Evolutionary conservation across 2,329 filamentous ascomycete species (phyloP).

Genomic region (Niveomyces coronatus): DNA sequence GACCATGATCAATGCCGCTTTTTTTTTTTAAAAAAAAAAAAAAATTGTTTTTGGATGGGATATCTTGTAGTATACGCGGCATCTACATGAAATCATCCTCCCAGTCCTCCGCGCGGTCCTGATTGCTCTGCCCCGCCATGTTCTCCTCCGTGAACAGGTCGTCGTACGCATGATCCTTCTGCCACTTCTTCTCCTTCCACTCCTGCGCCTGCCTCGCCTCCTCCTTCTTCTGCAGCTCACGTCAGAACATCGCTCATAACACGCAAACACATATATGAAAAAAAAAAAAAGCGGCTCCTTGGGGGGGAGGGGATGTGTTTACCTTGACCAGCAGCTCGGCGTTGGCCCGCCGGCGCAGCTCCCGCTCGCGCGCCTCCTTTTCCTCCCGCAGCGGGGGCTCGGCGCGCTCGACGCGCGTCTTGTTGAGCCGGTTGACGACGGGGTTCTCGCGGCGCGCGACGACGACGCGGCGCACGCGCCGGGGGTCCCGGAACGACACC

Average conservation of each 20-base stretch:
- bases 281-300: no score
- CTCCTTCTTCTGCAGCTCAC: conserved; percentile 54
- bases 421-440: conserved; percentile 95
- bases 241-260: background rate
- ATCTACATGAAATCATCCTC: conserved; percentile 86
- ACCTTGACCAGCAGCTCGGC: conserved; percentile 52
- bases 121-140: conserved; percentile 69
- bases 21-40: no score
- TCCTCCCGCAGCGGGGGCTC: conserved; percentile 69
- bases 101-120: conserved; percentile 67
- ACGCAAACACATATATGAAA: no score
- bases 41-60: no score
- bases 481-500: conserved; percentile 76
- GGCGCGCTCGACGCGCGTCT: conserved; percentile 82
- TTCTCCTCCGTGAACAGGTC: conserved; percentile 80
- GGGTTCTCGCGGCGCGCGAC: conserved; percentile 74
- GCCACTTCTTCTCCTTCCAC: conserved; percentile 80
- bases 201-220: conserved; percentile 65
- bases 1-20: no score
- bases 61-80: no score
- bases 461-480: conserved; percentile 67
- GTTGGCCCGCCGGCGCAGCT: conserved; percentile 63
- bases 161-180: conserved; percentile 97
- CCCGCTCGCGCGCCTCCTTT: conserved; percentile 64
- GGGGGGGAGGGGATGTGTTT: no score